These are phyloP conservation scores for Xylaria cubensis DNA, from an alignment of 495 filamentous ascomycete species.

Conservation along the genomic window DNA sequence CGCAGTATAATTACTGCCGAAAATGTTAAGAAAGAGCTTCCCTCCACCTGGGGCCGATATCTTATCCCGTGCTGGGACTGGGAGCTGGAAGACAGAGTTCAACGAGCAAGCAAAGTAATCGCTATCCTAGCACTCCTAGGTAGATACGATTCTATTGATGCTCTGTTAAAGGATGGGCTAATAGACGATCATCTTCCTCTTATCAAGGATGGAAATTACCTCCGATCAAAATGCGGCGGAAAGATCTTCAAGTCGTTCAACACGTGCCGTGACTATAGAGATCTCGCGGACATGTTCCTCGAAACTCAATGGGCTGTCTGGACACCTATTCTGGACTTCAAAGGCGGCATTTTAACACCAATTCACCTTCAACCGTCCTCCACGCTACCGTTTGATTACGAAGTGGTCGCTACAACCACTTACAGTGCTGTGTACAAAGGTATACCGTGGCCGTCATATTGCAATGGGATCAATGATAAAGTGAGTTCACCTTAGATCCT, in stretches of 20 bases:
- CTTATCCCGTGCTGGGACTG: neutral
- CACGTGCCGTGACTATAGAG: neutral
- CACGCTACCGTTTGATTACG: neutral
- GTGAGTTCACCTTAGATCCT: neutral
- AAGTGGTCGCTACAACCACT: neutral
- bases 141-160: neutral
- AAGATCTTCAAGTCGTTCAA: neutral
- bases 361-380: neutral
- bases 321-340: slow-evolving; percentile 4
- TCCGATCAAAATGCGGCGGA: neutral
- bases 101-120: neutral
- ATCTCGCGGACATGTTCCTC: neutral
- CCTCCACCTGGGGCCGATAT: neutral
- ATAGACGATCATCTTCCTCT: neutral
- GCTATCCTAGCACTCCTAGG: neutral
- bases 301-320: neutral
- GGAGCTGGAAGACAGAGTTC: neutral
- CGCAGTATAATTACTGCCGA: neutral
- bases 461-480: neutral
- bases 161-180: neutral
- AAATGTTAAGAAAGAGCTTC: neutral
- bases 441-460: neutral
- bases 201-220: neutral
- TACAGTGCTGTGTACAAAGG: neutral
- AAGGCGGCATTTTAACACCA: neutral